Conservation (phyloP, 257 asterid species). For the Ilex asprella region DNA sequence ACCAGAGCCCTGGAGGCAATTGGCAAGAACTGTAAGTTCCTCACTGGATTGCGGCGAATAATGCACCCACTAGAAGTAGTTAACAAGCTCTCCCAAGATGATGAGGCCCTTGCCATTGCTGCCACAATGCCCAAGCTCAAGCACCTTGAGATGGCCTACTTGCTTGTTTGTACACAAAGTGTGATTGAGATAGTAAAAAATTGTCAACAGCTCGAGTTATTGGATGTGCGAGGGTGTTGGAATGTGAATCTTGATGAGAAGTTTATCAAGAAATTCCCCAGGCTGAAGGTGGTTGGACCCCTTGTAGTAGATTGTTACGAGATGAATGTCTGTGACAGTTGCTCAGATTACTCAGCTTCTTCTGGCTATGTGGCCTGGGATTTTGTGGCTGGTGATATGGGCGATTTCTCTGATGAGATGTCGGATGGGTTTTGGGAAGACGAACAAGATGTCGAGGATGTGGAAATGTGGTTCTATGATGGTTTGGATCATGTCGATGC, state of each 20-base stretch:
- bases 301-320: constrained; percentile 31
- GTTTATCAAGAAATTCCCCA: constrained; percentile 24
- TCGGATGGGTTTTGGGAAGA: constrained; percentile 36
- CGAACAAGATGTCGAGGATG: constrained; percentile 40
- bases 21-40: constrained; percentile 26
- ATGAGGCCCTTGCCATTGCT: constrained; percentile 37
- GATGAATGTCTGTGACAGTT: constrained; percentile 25
- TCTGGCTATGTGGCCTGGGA: constrained; percentile 23
- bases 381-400: constrained; percentile 23
- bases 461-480: constrained; percentile 72
- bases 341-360: constrained; percentile 37
- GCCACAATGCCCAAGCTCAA: constrained; percentile 33
- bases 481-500: constrained; percentile 45
- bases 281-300: constrained; percentile 36
- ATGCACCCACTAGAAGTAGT: constrained; percentile 33
- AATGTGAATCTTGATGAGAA: constrained; percentile 37
- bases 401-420: constrained; percentile 15
- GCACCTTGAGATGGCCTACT: constrained; percentile 40
- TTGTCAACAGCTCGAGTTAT: constrained; percentile 22
- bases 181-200: constrained; percentile 20
- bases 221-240: constrained; percentile 48
- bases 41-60: constrained; percentile 23
- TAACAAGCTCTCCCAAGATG: constrained; percentile 26
- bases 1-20: constrained; percentile 20
- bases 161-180: constrained; percentile 19